Conservation (phyloP, 2,329 filamentous ascomycete species). For the Fusarium sp. region DNA sequence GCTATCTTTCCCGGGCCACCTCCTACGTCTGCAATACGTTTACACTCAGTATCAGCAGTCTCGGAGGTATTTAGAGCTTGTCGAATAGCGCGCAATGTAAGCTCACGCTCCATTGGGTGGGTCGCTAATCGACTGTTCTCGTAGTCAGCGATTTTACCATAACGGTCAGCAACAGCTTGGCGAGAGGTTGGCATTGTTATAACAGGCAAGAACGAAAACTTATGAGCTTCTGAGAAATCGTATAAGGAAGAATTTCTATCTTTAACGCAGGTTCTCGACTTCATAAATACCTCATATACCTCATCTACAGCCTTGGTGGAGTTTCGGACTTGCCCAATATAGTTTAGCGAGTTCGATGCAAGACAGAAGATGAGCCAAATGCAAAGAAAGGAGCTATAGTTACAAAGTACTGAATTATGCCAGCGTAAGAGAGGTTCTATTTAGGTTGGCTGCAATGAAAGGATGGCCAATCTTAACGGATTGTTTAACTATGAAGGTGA, state of each 20-base stretch:
- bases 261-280: accelerated
- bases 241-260: accelerated
- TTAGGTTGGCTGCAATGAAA: no score
- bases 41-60: not conserved
- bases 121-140: not conserved
- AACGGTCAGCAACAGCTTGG: not conserved
- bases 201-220: accelerated
- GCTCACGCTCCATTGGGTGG: not conserved
- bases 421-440: no score
- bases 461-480: constrained; percentile 51
- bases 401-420: no score
- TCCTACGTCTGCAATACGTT: not conserved
- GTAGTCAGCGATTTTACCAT: not conserved
- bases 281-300: not conserved
- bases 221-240: accelerated
- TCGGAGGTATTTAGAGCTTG: not conserved
- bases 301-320: not conserved
- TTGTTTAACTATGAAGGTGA: constrained; percentile 64
- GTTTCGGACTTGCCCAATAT: not conserved
- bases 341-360: not conserved
- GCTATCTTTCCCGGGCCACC: not conserved
- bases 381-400: not conserved
- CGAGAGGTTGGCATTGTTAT: not conserved
- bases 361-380: not conserved
- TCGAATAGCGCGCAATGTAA: not conserved